Evolutionary conservation across 495 filamentous ascomycete genomes (phyloP), one percentile per base, ranked within the genome.

Genomic region (Neurospora sp.): DNA sequence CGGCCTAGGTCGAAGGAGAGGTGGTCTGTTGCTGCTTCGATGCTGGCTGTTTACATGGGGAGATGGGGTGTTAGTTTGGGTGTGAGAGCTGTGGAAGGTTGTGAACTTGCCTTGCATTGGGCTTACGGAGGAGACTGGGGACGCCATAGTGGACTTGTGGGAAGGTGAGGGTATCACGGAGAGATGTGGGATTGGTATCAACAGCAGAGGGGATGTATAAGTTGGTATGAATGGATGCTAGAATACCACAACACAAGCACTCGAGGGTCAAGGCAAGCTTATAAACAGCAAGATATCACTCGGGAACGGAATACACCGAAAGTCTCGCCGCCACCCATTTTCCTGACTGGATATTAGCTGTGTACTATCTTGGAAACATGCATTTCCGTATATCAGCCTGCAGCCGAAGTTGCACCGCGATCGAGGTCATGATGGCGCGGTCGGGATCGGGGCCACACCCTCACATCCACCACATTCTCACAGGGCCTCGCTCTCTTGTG

Each of bases 11-110:
- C 53, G 41, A 76, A 69, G 70, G 41, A 72, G 20, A 81, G 48
- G 53, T 53, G 68, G 39, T 48, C 70, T 12, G 77, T n/a, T 10
- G 77, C 71, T 3, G 73, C 73, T 61, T 77, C 75, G 39, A 80
- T 75, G 73, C 74, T 75, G 7, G 72, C 80, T 80, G 69, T 9
- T 61, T 16, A 27, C 46, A 11, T 12, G 35, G 5, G 40, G 53
- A 41, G 12, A 38, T 12, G 5, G 11, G 20, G 11, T 53, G 74
- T 20, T 68, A 73, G 73, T 38, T 11, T 73, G 18, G 27, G 7
- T 3, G 4, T 70, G 37, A 22, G 31, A 39, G 5, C 9, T 46
- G 44, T 42, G 48, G 61, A 27, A 8, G 18, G n/a, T 27, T 16
- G 22, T 61, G 53, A 12, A 35, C 53, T 35, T 61, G 53, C 53